Evolutionary conservation across 2,329 filamentous ascomycete genomes (phyloP), one percentile per base, ranked within the genome.

Genomic region (Aspergillus fischeri): DNA sequence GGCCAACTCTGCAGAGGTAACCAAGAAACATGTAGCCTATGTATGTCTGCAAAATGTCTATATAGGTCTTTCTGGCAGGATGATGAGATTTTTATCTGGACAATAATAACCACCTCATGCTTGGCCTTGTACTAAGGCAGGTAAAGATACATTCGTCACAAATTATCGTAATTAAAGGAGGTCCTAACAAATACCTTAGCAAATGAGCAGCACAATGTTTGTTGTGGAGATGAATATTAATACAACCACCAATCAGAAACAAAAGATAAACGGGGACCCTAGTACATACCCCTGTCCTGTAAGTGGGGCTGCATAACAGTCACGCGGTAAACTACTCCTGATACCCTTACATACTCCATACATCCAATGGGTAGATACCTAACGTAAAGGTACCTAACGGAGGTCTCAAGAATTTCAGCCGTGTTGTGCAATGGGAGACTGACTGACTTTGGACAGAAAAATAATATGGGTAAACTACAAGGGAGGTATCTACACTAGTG

Each of bases 261-360:
- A 3, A 35, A 6, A 14, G 29, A 44, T 52, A 51, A 60, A 56
- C 49, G 10, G 47, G 55, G 28, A 42, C 17, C 21, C 21, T 24
- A 44, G 10, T 2, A 14, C 29, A 14, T 35, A 14, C 29, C 32
- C 32, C 32, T 35, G 32, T 35, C 5, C 32, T 17, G 4, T 35
- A 44, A 53, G 58, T 62, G 60, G 60, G 55, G 58, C 41, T 48
- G 27, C 27, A 44, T 49, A 20, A 53, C 44, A 60, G 60, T 62
- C 60, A 62, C 60, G 60, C 60, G 58, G 60, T 50, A 47, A 47
- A 25, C 53, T 52, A 49, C 35, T 52, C 45, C 55, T 60, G 51
- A 47, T 57, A 61, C 53, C 55, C 53, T 54, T 53, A 53, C 52
- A 38, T 58, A 52, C 52, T 21, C 21, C 14, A 10, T 24, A 41